phyloP scores from a whole-genome alignment of 2,329 filamentous ascomycete genomes.

The Fusarium nodosum region DNA sequence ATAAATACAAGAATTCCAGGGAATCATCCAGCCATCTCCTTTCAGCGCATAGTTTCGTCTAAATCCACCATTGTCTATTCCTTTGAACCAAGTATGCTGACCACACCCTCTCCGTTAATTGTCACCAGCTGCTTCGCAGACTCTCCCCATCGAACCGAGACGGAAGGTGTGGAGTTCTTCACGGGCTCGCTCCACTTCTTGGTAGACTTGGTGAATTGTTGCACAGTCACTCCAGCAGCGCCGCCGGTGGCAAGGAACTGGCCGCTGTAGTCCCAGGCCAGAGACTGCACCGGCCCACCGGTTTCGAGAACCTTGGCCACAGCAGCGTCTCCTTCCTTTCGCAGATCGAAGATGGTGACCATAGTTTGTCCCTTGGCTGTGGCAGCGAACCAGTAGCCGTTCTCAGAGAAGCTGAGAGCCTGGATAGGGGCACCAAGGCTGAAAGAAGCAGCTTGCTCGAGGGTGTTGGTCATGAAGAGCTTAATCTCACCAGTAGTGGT shows the following conservation, averaged over 20 bases:
- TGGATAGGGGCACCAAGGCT: conserved; percentile 77
- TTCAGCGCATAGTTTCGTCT: conserved; percentile 21
- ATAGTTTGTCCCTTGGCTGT: conserved; percentile 81
- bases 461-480: conserved; percentile 87
- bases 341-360: conserved; percentile 90
- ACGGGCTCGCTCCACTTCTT: conserved; percentile 93
- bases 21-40: conserved; percentile 25
- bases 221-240: conserved; percentile 83
- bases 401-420: conserved; percentile 90
- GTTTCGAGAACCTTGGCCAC: conserved; percentile 88
- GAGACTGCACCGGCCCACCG: conserved; percentile 79
- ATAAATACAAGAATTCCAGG: conserved; percentile 41
- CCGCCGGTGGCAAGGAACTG: conserved; percentile 91
- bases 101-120: conserved; percentile 79
- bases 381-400: conserved; percentile 94
- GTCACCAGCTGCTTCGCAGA: conserved; percentile 80
- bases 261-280: conserved; percentile 94
- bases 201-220: conserved; percentile 87
- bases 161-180: conserved; percentile 78
- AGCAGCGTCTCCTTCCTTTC: conserved; percentile 87
- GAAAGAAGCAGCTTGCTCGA: conserved; percentile 82
- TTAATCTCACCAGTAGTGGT: conserved; percentile 85
- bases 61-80: conserved; percentile 53
- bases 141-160: conserved; percentile 82
- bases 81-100: conserved; percentile 76